These are phyloP conservation scores for Entomortierella parvispora DNA, from an alignment of 192 early-diverging fungal species.

Conservation along the genomic window DNA sequence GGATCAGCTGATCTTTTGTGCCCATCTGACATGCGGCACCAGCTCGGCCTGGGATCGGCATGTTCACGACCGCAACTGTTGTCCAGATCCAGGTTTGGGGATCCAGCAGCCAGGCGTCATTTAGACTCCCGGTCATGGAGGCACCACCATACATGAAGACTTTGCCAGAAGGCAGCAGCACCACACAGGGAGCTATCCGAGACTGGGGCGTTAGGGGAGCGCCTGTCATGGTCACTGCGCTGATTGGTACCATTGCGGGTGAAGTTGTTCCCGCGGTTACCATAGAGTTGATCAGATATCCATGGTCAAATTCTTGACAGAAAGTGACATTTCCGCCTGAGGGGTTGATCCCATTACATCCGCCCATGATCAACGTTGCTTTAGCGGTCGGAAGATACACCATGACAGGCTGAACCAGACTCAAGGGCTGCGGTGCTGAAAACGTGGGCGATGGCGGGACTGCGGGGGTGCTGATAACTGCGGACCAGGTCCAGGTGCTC, in stretches of 20 bases:
- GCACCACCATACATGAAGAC: slow-evolving; percentile 48
- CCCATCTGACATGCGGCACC: slow-evolving; percentile 26
- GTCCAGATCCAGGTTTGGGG: slow-evolving; percentile 11
- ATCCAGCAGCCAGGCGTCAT: slow-evolving; percentile 28
- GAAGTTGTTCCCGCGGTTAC: not conserved
- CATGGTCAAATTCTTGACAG: slow-evolving; percentile 4
- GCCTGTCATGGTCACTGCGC: not conserved
- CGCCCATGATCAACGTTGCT: slow-evolving; percentile 36
- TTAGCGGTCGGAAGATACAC: slow-evolving; percentile 12
- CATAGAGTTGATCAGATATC: slow-evolving; percentile 23
- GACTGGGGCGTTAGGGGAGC: not conserved
- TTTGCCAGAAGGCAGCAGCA: slow-evolving; percentile 15
- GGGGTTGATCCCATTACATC: slow-evolving; percentile 3
- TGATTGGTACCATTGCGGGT: not conserved
- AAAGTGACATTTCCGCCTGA: not conserved
- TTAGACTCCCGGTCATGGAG: not conserved
- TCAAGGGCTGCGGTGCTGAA: not conserved
- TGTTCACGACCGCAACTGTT: not conserved
- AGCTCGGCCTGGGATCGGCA: slow-evolving; percentile 13
- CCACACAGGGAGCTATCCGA: slow-evolving; percentile 19
- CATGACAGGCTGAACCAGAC: slow-evolving; percentile 21
- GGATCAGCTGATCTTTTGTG: slow-evolving; percentile 20
- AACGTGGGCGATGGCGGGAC: not conserved
- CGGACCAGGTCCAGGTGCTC: slow-evolving; percentile 25
- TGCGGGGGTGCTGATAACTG: not conserved